phyloP scores from a whole-genome alignment of 805 yeast genomes.

The Myxozyma neglecta region DNA sequence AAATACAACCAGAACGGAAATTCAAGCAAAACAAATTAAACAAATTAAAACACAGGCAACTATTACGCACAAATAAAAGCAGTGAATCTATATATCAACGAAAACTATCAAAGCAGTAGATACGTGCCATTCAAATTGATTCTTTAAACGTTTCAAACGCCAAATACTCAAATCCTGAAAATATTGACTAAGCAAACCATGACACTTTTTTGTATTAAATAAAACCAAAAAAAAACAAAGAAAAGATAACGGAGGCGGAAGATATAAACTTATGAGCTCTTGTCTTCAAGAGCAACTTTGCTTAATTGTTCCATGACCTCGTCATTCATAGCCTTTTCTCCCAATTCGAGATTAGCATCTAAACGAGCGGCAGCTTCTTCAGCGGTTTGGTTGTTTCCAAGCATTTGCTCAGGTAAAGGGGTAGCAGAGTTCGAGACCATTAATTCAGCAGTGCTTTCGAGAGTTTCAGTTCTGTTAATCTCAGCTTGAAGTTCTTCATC shows the following conservation, averaged over 20 bases:
- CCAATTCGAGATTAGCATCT: slow-evolving; percentile 16
- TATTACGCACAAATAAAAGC: neutral
- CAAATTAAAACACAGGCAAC: neutral
- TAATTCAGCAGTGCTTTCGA: slow-evolving; percentile 15
- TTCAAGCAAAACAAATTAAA: neutral
- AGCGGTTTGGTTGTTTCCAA: slow-evolving; percentile 15
- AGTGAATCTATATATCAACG: no score
- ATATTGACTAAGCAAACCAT: neutral
- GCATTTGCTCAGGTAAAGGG: slow-evolving; percentile 18
- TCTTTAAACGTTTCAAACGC: slow-evolving; percentile 2
- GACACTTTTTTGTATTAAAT: neutral
- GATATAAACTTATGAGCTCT: slow-evolving; percentile 14
- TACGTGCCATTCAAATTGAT: neutral
- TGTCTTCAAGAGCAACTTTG: slow-evolving; percentile 25
- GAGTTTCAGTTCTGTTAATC: slow-evolving; percentile 3
- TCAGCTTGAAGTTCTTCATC: slow-evolving; percentile 25
- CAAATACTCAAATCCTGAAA: neutral
- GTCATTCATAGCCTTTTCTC: slow-evolving; percentile 22
- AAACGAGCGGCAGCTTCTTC: slow-evolving; percentile 18
- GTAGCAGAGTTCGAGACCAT: slow-evolving; percentile 1
- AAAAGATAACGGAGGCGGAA: no score
- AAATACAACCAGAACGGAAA: neutral
- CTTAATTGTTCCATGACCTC: slow-evolving; percentile 19
- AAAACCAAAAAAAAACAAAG: neutral
- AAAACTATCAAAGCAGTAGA: neutral